These are phyloP conservation scores for Gymnopilus dilepis DNA, from an alignment of 768 basidiomycete species.

Conservation along the genomic window DNA sequence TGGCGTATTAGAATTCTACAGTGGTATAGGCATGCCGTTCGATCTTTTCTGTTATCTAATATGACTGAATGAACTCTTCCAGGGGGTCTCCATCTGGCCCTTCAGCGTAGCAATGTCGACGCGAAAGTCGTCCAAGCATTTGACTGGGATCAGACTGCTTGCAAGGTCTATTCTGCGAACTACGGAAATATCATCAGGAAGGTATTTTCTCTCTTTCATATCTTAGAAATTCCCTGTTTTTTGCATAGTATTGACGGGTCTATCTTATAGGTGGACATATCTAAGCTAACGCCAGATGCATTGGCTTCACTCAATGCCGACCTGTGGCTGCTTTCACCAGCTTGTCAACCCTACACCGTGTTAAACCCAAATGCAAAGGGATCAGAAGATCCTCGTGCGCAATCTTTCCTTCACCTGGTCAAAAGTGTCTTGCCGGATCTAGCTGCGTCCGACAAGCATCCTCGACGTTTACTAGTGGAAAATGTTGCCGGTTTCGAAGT, in stretches of 20 bases:
- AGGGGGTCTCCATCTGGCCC: slow-evolving; percentile 79
- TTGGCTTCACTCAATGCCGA: slow-evolving; percentile 56
- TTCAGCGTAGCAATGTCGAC: slow-evolving; percentile 53
- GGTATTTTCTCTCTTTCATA: slow-evolving; percentile 38
- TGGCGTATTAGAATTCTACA: slow-evolving; percentile 71
- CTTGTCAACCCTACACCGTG: slow-evolving; percentile 86
- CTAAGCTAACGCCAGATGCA: slow-evolving; percentile 51
- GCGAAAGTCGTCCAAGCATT: slow-evolving; percentile 67
- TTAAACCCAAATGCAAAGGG: slow-evolving; percentile 77
- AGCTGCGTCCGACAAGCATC: slow-evolving; percentile 48
- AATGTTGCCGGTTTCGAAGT: slow-evolving; percentile 90
- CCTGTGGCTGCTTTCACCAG: slow-evolving; percentile 81
- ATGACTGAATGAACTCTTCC: slow-evolving; percentile 9
- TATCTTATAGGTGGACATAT: slow-evolving; percentile 60
- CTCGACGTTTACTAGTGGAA: slow-evolving; percentile 69
- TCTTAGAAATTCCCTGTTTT: neutral
- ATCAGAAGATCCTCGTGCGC: slow-evolving; percentile 72
- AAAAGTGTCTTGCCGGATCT: slow-evolving; percentile 66
- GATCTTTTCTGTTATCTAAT: neutral
- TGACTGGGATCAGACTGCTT: slow-evolving; percentile 83
- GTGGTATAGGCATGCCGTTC: slow-evolving; percentile 78
- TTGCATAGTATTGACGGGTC: neutral
- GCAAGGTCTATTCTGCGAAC: slow-evolving; percentile 71
- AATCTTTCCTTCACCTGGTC: slow-evolving; percentile 76
- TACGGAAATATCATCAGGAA: slow-evolving; percentile 56